These are phyloP conservation scores for Platanthera guangdongensis DNA, from an alignment of 106 monocot species.

Conservation along the genomic window DNA sequence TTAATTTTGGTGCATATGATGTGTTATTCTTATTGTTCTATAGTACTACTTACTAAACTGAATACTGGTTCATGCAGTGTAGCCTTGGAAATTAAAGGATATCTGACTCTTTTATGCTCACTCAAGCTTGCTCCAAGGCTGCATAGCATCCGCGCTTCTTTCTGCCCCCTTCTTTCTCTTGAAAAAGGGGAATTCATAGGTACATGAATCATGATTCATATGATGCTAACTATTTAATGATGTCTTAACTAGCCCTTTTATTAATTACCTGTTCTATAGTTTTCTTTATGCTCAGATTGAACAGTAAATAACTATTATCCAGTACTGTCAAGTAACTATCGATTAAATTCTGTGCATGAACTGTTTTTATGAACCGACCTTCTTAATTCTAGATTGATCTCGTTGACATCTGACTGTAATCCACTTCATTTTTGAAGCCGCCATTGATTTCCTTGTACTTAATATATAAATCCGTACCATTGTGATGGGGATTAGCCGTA, in stretches of 20 bases:
- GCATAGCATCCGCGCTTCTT: constrained; percentile 69
- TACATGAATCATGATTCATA: constrained; percentile 14
- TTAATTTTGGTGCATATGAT: constrained; percentile 6
- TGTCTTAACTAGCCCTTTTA: background rate
- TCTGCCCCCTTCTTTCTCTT: constrained; percentile 93
- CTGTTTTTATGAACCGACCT: background rate
- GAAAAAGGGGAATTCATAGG: constrained; percentile 98
- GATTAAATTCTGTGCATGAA: background rate
- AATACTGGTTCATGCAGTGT: constrained; percentile 40
- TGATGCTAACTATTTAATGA: background rate
- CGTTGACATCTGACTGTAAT: background rate
- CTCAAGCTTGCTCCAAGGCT: constrained; percentile 76
- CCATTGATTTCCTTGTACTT: too few species aligned
- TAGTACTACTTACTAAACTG: background rate
- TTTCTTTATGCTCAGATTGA: background rate
- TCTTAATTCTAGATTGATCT: background rate
- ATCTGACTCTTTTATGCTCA: constrained; percentile 74
- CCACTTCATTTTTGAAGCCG: background rate
- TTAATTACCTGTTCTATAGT: background rate
- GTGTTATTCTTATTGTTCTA: background rate
- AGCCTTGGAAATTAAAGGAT: constrained; percentile 76
- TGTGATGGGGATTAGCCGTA: too few species aligned
- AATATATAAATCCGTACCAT: too few species aligned
- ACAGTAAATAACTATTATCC: background rate
- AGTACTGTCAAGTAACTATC: background rate